phyloP scores from a whole-genome alignment of 805 yeast genomes.

The Ogataea populi-albae region DNA sequence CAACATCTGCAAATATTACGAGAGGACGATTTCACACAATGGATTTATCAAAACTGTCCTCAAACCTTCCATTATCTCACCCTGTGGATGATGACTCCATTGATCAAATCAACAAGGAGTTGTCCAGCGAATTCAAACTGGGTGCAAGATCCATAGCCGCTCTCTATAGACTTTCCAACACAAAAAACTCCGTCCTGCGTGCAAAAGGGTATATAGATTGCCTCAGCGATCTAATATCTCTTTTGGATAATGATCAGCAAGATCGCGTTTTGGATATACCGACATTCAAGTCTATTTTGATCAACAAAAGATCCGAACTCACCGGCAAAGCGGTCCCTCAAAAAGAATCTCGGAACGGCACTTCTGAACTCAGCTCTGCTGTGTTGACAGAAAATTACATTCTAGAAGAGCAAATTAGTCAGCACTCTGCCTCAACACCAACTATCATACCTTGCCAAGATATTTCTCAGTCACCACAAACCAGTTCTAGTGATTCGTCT shows the following conservation, averaged over 20 bases:
- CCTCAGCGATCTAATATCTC: conserved; percentile 47
- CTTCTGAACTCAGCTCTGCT: no score
- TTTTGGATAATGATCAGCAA: conserved; percentile 19
- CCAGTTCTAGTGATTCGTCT: no score
- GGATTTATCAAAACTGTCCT: conserved; percentile 64
- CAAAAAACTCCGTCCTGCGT: conserved; percentile 44
- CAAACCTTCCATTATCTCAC: conserved; percentile 50
- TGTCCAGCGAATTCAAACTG: conserved; percentile 60
- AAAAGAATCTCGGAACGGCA: background rate
- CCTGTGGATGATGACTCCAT: conserved; percentile 48
- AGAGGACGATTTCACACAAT: no score
- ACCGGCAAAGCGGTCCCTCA: conserved; percentile 6
- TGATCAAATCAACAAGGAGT: conserved; percentile 47
- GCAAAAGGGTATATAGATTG: conserved; percentile 63
- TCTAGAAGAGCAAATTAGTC: no score
- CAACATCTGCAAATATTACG: no score
- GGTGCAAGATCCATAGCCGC: conserved; percentile 74
- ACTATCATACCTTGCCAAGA: no score
- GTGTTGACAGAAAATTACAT: no score
- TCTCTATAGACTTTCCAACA: conserved; percentile 58
- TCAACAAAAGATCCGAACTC: conserved; percentile 28
- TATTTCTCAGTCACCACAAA: no score
- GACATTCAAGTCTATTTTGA: conserved; percentile 38
- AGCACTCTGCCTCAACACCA: no score
- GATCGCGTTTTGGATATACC: conserved; percentile 29